Evolutionary conservation across 305 asterid species (phyloP), one percentile per base, ranked within the genome.

Genomic region (Fraxinus velutina): DNA sequence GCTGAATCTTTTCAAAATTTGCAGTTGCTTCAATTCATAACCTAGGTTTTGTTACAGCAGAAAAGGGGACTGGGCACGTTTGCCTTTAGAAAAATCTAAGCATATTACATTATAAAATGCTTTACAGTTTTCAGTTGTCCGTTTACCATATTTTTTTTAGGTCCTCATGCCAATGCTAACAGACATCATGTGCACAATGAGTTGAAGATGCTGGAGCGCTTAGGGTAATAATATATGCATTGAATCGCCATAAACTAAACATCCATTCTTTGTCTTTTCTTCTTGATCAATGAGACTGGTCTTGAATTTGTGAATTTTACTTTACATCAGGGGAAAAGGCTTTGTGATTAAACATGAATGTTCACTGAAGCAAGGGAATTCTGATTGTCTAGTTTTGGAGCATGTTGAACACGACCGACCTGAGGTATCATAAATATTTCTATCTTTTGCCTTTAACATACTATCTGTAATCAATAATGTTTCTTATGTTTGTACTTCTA

Each of bases 321-420:
- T 60, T 87, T 82, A 79, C 86, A 78, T 75, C 90, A 95, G 99
- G 89, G 99, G 99, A 10, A 93, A 86, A 87, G 87, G 89, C 89
- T 95, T 88, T 87, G 93, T 94, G 72, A 92, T 95, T 60, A 94
- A 86, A 83, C 92, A 86, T 79, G 97, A 90, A 87, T 91, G 97
- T 80, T 92, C 98, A 78, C 83, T 94, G 86, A 90, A 87, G 87
- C 84, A 85, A 19, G 95, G 88, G 73, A 82, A 76, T 78, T 89
- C 91, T 83, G 97, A 92, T 81, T 94, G 94, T 87, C 92, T 95
- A 73, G 93, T 94, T 84, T 75, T 94, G 85, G 92, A 95, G 90
- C 97, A 93, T 85, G 93, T 93, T 27, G 90, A 91, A 83, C 99
- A 95, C 77, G 98, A 95, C 81, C 91, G 97, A 78, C 98, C 98